These are phyloP conservation scores for Vicia sativa DNA, from an alignment of 306 rosid species.

Conservation along the genomic window DNA sequence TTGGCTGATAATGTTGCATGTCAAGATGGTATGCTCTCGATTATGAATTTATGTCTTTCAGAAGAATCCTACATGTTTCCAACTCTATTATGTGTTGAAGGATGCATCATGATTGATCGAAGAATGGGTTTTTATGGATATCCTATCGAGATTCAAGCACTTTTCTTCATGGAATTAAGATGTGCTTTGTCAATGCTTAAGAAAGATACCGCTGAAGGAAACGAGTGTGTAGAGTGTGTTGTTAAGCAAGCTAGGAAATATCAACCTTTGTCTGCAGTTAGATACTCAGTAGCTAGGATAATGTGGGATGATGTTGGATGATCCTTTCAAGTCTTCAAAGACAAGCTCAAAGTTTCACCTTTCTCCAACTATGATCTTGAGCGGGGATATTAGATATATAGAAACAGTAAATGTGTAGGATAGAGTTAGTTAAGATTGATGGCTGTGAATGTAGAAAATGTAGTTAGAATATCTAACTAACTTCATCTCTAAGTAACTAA, in stretches of 20 bases:
- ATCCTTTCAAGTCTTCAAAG: too few relatives aligned
- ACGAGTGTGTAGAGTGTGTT: slow-evolving; percentile 74
- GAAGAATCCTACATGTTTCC: slow-evolving; percentile 94
- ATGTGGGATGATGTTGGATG: too few relatives aligned
- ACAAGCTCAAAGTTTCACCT: too few relatives aligned
- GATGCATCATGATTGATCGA: slow-evolving; percentile 88
- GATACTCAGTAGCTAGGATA: slow-evolving; percentile 71
- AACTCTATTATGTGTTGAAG: slow-evolving; percentile 91
- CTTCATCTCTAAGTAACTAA: too few relatives aligned
- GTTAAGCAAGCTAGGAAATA: slow-evolving; percentile 50
- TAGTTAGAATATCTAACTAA: too few relatives aligned
- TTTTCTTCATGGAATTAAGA: slow-evolving; percentile 87
- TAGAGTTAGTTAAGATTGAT: too few relatives aligned
- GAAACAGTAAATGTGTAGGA: too few relatives aligned
- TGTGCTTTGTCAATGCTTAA: slow-evolving; percentile 76
- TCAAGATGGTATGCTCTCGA: too few relatives aligned
- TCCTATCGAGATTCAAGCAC: slow-evolving; percentile 94
- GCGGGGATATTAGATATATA: too few relatives aligned
- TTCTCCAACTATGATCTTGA: too few relatives aligned
- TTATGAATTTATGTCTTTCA: slow-evolving; percentile 70
- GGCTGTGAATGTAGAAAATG: too few relatives aligned
- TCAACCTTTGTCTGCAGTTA: slow-evolving; percentile 60
- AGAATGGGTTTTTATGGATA: slow-evolving; percentile 94
- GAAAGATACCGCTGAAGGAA: slow-evolving; percentile 73
- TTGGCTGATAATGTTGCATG: too few relatives aligned